Conservation (phyloP, 345 rosid genomes). For the Psidium friedrichsthalianum region DNA sequence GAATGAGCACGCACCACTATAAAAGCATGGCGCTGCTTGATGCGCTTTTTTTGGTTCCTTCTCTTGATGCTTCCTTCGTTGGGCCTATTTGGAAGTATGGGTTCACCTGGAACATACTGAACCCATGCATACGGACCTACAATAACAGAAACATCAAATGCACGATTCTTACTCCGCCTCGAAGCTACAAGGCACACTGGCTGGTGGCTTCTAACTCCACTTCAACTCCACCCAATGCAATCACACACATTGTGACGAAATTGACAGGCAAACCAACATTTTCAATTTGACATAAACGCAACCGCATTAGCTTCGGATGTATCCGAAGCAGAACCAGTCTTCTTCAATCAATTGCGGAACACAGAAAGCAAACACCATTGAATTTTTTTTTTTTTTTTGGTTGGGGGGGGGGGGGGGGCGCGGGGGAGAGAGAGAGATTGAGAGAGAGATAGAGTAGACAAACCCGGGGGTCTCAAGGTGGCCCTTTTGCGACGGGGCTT, state of each 20-base stretch:
- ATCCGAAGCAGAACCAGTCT: background rate
- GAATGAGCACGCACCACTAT: constrained; percentile 25
- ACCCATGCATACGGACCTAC: constrained; percentile 89
- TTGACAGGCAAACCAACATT: background rate
- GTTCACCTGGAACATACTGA: constrained; percentile 60
- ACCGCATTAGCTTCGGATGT: background rate
- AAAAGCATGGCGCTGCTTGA: constrained; percentile 48
- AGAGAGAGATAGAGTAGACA: background rate
- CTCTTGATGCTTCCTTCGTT: constrained; percentile 67
- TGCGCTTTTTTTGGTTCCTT: constrained; percentile 82
- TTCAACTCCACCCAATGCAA: background rate
- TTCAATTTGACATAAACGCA: background rate
- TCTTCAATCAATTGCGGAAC: background rate
- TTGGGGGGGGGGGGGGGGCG: too few relatives aligned
- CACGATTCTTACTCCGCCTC: background rate
- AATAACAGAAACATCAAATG: constrained; percentile 9
- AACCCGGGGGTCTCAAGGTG: constrained; percentile 69
- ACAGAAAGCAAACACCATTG: background rate
- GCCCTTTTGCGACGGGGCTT: constrained; percentile 70
- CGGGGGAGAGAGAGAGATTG: background rate
- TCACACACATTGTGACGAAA: background rate
- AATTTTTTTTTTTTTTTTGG: too few relatives aligned
- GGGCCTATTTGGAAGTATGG: constrained; percentile 66
- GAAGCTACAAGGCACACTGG: background rate
- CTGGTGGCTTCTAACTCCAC: background rate